A percentile compares a stretch with the other conserved stretches of the same genome.
phyloP scores from a whole-genome alignment of 306 rosid species.

The Chamaecrista fasciculata region DNA sequence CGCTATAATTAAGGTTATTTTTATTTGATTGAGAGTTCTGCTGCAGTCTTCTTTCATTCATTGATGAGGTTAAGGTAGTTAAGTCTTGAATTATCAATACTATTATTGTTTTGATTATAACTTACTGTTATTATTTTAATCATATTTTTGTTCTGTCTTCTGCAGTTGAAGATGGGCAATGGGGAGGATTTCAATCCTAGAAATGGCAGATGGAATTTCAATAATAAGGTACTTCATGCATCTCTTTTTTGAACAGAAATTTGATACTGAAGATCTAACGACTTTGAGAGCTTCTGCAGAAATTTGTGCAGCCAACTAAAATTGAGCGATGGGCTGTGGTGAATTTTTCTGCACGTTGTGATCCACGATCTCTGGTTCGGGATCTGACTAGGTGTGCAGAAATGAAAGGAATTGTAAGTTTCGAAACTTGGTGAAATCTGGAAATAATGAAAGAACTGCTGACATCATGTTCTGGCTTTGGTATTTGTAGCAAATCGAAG shows the following conservation, averaged over 20 bases:
- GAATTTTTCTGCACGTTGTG: conserved; percentile 91
- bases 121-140: not conserved
- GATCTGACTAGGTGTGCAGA: conserved; percentile 63
- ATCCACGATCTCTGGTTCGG: conserved; percentile 50
- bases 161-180: conserved; percentile 79
- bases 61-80: not conserved
- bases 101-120: not conserved
- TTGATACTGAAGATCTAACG: conserved; percentile 41
- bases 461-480: not conserved
- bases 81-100: not conserved
- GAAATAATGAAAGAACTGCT: not conserved
- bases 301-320: conserved; percentile 75
- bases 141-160: conserved; percentile 24
- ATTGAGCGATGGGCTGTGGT: conserved; percentile 83
- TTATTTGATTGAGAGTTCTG: not conserved
- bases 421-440: not conserved
- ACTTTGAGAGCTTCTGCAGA: conserved; percentile 42
- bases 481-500: conserved; percentile 45
- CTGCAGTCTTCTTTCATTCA: not conserved
- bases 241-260: conserved; percentile 20
- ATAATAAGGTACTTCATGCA: conserved; percentile 52
- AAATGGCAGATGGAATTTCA: conserved; percentile 91
- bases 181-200: conserved; percentile 87
- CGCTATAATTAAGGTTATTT: not conserved
- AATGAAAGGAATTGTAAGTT: conserved; percentile 78